Conservation (phyloP, 73 alveolate genomes). For the Paramecium bursaria region DNA sequence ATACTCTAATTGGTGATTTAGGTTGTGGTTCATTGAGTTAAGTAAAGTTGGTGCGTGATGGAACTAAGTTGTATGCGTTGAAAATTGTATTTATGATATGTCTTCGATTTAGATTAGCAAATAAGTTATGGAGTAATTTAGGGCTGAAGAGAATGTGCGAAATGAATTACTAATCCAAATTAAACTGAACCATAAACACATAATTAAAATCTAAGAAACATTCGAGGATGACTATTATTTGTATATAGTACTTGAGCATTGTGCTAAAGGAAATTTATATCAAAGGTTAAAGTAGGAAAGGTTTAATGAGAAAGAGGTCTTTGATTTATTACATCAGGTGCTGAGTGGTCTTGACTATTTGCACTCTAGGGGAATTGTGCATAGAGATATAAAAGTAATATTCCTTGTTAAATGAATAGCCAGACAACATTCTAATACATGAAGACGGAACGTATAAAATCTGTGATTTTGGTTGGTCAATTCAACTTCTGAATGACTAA, state of each 20-base stretch:
- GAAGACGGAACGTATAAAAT: constrained; percentile 27
- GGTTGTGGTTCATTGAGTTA: constrained; percentile 46
- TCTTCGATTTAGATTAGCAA: constrained; percentile 31
- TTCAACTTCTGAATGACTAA: background rate
- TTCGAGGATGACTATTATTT: constrained; percentile 48
- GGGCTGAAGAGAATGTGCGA: background rate
- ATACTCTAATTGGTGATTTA: constrained; percentile 3
- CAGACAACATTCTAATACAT: constrained; percentile 38
- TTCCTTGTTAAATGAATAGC: background rate
- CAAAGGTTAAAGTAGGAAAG: background rate
- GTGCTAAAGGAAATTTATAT: constrained; percentile 14
- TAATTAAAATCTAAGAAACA: constrained; percentile 56
- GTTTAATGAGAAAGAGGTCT: background rate
- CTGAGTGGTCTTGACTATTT: constrained; percentile 42
- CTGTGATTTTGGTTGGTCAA: constrained; percentile 53
- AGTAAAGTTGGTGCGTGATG: constrained; percentile 29
- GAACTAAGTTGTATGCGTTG: constrained; percentile 33
- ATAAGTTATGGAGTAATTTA: background rate
- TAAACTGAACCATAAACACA: constrained; percentile 50
- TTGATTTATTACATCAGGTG: constrained; percentile 38
- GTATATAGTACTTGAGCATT: constrained; percentile 42
- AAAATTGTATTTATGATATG: constrained; percentile 39
- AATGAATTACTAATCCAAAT: constrained; percentile 47
- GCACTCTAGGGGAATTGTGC: constrained; percentile 1
- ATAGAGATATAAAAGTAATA: constrained; percentile 57